phyloP scores from a whole-genome alignment of 2,329 filamentous ascomycete genomes.

The Mycosphaerella sp. region DNA sequence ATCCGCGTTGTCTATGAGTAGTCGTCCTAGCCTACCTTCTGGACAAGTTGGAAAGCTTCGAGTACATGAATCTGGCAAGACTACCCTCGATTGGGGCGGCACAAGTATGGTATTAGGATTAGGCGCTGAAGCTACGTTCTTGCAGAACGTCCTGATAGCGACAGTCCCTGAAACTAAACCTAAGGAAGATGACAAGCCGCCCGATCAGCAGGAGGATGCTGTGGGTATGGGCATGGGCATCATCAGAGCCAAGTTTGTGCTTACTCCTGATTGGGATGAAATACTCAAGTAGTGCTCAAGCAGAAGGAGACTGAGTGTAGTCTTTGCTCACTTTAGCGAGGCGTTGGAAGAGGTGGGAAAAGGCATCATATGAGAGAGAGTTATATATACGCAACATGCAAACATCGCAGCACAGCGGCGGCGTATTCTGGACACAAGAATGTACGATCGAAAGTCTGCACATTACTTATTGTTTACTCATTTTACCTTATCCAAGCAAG shows the following conservation, averaged over 20 bases:
- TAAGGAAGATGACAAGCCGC: slow-evolving; percentile 10
- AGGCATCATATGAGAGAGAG: not conserved
- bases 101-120: slow-evolving; percentile 53
- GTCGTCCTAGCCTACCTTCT: slow-evolving; percentile 41
- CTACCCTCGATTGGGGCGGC: slow-evolving; percentile 58
- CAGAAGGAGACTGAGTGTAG: not conserved
- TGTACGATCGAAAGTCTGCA: not conserved
- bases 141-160: slow-evolving; percentile 53
- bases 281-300: slow-evolving; percentile 35
- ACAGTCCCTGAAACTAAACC: slow-evolving; percentile 30
- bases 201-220: slow-evolving; percentile 18
- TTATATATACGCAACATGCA: no score
- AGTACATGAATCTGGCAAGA: slow-evolving; percentile 56
- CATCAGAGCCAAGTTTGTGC: slow-evolving; percentile 59
- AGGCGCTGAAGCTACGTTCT: slow-evolving; percentile 51
- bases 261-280: slow-evolving; percentile 55
- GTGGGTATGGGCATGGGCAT: slow-evolving; percentile 49
- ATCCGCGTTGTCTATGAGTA: slow-evolving; percentile 20
- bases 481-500: slow-evolving; percentile 1
- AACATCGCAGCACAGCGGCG: no score
- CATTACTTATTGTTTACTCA: not conserved
- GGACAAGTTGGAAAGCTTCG: slow-evolving; percentile 57
- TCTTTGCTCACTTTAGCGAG: not conserved
- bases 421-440: not conserved
- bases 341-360: not conserved